A percentile compares a stretch with the other conserved stretches of the same genome.
phyloP scores from a whole-genome alignment of 208 protist genomes.

The Leishmania mexicana region DNA sequence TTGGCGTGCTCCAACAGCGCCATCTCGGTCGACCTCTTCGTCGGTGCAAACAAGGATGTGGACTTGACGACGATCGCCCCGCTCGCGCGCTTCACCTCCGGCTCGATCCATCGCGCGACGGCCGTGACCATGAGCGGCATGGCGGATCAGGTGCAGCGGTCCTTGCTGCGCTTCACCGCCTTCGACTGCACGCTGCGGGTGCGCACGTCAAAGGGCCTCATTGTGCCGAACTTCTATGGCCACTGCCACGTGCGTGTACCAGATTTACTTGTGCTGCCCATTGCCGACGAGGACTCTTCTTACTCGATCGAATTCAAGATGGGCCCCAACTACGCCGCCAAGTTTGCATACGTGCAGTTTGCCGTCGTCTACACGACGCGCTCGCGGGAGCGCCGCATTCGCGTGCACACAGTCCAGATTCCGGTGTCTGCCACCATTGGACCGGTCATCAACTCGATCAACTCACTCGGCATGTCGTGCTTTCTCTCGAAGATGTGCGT shows the following conservation, averaged over 20 bases:
- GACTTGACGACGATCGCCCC: conserved; percentile 93
- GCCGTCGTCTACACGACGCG: conserved; percentile 82
- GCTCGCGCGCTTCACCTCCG: conserved; percentile 81
- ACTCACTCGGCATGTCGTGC: conserved; percentile 62
- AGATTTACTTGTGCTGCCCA: conserved; percentile 96
- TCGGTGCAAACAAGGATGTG: conserved; percentile 65
- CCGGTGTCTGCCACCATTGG: conserved; percentile 45
- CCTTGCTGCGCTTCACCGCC: conserved; percentile 89
- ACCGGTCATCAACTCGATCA: conserved; percentile 74
- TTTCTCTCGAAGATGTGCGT: conserved; percentile 81
- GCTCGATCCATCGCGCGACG: conserved; percentile 66
- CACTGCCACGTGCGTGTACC: conserved; percentile 96
- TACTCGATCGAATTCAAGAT: conserved; percentile 84
- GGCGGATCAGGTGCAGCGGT: conserved; percentile 59
- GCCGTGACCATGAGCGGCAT: conserved; percentile 66
- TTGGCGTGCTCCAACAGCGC: conserved; percentile 91
- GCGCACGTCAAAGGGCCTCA: conserved; percentile 85
- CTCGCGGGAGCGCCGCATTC: conserved; percentile 79
- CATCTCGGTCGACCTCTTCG: conserved; percentile 94
- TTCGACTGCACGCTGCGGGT: conserved; percentile 97
- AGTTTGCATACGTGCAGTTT: conserved; percentile 85
- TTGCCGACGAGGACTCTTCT: conserved; percentile 90
- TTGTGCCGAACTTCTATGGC: conserved; percentile 92
- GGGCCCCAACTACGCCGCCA: conserved; percentile 48
- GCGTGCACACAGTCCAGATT: conserved; percentile 85